phyloP scores from a whole-genome alignment of 768 basidiomycete genomes.

The Kwoniella shandongensis region DNA sequence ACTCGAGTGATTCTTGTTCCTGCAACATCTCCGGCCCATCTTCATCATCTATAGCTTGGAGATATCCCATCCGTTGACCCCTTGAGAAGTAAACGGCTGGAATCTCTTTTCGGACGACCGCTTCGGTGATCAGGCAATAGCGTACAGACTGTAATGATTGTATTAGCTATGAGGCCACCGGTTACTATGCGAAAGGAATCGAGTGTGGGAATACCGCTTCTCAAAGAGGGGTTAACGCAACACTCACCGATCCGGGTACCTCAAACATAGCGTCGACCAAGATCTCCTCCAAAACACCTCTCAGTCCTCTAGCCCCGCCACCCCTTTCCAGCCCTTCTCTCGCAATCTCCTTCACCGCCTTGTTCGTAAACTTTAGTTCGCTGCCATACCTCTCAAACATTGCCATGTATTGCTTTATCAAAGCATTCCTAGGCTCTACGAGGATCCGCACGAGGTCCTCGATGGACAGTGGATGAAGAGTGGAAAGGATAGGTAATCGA shows the following conservation, averaged over 20 bases:
- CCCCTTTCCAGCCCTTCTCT: slow-evolving; percentile 73
- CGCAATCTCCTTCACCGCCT: slow-evolving; percentile 79
- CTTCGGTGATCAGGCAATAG: slow-evolving; percentile 76
- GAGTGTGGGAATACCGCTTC: too few species aligned
- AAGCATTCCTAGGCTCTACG: slow-evolving; percentile 85
- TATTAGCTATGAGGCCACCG: too few species aligned
- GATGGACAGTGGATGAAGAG: slow-evolving; percentile 74
- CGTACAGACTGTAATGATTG: slow-evolving; percentile 70
- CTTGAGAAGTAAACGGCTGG: slow-evolving; percentile 71
- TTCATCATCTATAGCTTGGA: slow-evolving; percentile 43
- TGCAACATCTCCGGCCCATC: slow-evolving; percentile 23
- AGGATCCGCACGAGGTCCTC: slow-evolving; percentile 84
- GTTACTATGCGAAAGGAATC: too few species aligned
- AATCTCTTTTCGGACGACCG: slow-evolving; percentile 65
- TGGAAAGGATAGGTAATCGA: slow-evolving; percentile 86
- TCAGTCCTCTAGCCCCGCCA: slow-evolving; percentile 83
- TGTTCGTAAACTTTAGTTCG: slow-evolving; percentile 80
- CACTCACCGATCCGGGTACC: slow-evolving; percentile 49
- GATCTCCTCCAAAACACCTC: slow-evolving; percentile 83
- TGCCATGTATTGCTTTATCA: slow-evolving; percentile 83
- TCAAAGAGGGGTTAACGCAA: too few species aligned
- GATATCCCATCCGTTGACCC: slow-evolving; percentile 42
- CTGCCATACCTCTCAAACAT: slow-evolving; percentile 80
- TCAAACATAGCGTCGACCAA: slow-evolving; percentile 85
- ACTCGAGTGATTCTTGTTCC: slow-evolving; percentile 17